Evolutionary conservation across 176 grass and related monocot species (phyloP).

Genomic region (Canna indica): DNA sequence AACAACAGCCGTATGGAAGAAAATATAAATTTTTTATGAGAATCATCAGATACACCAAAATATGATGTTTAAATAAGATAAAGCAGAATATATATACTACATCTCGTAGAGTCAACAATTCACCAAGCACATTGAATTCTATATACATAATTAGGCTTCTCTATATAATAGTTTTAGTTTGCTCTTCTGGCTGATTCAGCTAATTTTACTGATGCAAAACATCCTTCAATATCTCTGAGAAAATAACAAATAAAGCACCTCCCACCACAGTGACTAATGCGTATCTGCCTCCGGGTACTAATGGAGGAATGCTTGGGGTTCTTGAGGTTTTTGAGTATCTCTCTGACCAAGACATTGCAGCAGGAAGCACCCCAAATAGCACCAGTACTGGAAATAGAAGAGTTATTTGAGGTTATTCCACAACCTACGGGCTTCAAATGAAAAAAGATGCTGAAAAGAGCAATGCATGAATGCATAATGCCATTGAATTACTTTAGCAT

Average conservation of each 20-base stretch:
- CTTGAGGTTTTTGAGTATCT: constrained; percentile 53
- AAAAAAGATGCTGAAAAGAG: background rate
- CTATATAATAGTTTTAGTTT: no score
- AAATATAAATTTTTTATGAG: no score
- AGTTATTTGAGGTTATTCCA: constrained; percentile 1
- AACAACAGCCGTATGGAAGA: no score
- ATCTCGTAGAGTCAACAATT: no score
- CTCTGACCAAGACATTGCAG: constrained; percentile 96
- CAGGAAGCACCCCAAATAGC: constrained; percentile 80
- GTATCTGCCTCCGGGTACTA: constrained; percentile 70
- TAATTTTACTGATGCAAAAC: constrained; percentile 36
- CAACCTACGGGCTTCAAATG: background rate
- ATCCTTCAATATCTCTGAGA: constrained; percentile 69
- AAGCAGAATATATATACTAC: no score
- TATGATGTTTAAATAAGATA: no score
- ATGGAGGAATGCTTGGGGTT: constrained; percentile 27
- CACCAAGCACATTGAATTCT: no score
- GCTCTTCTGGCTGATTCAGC: background rate
- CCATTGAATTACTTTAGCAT: no score
- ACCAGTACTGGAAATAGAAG: constrained; percentile 65
- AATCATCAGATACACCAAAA: no score
- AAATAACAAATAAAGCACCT: constrained; percentile 52
- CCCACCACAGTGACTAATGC: constrained; percentile 47
- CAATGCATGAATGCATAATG: background rate
- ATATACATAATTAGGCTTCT: no score